Evolutionary conservation across 2,329 filamentous ascomycete genomes (phyloP).

Genomic region (Anthostomella pinea): DNA sequence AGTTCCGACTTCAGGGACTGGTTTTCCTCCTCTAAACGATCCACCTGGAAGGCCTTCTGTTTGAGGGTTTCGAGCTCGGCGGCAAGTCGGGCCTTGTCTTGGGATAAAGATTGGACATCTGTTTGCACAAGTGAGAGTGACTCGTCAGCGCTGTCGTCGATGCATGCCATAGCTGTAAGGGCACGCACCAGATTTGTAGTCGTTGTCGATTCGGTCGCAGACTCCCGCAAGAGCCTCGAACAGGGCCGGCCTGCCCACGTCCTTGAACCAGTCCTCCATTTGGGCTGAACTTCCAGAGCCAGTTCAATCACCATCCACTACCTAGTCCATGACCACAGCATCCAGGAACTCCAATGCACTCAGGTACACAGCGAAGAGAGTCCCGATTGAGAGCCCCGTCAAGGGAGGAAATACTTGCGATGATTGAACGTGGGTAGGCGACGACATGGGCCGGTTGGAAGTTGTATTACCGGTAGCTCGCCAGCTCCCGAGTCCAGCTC

Average conservation of each 20-base stretch:
- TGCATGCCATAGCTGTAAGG: not conserved
- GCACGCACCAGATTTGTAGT: constrained; percentile 25
- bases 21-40: constrained; percentile 42
- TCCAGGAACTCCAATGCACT: too few species aligned
- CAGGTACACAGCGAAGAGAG: too few species aligned
- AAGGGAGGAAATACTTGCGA: too few species aligned
- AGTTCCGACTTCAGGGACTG: constrained; percentile 38
- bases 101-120: constrained; percentile 11
- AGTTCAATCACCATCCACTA: not conserved
- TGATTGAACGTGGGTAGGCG: too few species aligned
- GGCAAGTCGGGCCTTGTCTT: constrained; percentile 24
- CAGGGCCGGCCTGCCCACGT: constrained; percentile 26
- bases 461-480: too few species aligned
- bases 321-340: too few species aligned
- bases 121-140: too few species aligned
- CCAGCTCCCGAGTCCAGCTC: too few species aligned
- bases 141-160: too few species aligned
- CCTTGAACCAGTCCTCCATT: constrained; percentile 32
- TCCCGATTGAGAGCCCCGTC: too few species aligned
- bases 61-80: constrained; percentile 36
- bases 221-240: constrained; percentile 26
- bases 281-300: too few species aligned
- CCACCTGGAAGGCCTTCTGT: constrained; percentile 30
- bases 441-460: too few species aligned
- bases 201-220: constrained; percentile 24